Evolutionary conservation across 2,329 filamentous ascomycete genomes (phyloP).

Genomic region (Diplodia mutila): DNA sequence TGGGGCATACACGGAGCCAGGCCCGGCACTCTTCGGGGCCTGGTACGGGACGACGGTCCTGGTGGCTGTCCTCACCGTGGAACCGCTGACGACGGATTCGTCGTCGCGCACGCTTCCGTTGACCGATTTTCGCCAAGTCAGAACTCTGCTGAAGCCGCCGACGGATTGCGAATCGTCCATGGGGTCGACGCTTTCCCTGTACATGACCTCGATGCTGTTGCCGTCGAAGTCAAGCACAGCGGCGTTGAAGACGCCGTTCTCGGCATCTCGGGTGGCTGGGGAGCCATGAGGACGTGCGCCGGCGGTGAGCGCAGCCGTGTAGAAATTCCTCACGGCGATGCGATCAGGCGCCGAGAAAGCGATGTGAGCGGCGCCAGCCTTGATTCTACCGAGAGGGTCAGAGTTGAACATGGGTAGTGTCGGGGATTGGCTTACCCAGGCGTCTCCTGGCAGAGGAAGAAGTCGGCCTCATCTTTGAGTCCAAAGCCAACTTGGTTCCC

Average conservation of each 20-base stretch:
- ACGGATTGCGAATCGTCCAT: conserved; percentile 40
- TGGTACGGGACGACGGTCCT: conserved; percentile 27
- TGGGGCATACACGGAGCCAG: conserved; percentile 32
- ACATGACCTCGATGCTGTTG: conserved; percentile 81
- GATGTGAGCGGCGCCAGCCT: conserved; percentile 62
- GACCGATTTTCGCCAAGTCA: conserved; percentile 44
- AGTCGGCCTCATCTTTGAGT: conserved; percentile 62
- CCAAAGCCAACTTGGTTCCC: conserved; percentile 66
- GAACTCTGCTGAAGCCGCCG: conserved; percentile 49
- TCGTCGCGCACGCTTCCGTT: conserved; percentile 37
- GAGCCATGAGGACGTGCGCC: conserved; percentile 63
- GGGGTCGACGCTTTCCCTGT: conserved; percentile 50
- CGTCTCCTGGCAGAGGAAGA: conserved; percentile 66
- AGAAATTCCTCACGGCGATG: conserved; percentile 71
- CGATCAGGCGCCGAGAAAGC: conserved; percentile 70
- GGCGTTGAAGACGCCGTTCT: conserved; percentile 63
- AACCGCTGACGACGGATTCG: conserved; percentile 26
- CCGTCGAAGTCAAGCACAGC: conserved; percentile 77
- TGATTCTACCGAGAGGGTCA: conserved; percentile 39
- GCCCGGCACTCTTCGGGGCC: conserved; percentile 22
- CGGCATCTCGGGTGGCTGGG: conserved; percentile 57
- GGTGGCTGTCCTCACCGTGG: conserved; percentile 30
- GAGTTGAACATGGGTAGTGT: background rate
- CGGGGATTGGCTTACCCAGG: conserved; percentile 53
- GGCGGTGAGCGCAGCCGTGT: conserved; percentile 69